Conservation (phyloP, 2,329 filamentous ascomycete genomes). For the Paramyrothecium roridum region DNA sequence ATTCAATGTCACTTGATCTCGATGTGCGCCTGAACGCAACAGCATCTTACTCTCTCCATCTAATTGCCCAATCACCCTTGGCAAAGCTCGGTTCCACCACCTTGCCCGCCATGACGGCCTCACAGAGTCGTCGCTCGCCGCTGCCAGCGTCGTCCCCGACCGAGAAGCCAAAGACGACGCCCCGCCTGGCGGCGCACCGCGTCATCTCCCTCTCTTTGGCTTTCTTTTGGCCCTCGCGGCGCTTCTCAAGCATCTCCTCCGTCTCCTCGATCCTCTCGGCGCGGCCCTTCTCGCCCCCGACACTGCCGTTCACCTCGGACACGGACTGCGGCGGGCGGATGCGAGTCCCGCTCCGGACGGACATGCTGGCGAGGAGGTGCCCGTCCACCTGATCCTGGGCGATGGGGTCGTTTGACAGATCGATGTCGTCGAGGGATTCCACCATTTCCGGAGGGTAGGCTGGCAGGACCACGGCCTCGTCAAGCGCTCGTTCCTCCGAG, state of each 20-base stretch:
- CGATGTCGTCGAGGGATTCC: not conserved
- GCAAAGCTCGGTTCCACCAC: constrained; percentile 59
- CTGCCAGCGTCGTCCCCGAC: constrained; percentile 5
- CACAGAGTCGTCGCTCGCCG: constrained; percentile 23
- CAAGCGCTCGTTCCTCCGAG: not conserved
- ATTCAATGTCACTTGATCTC: too few species aligned
- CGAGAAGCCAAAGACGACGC: constrained; percentile 52
- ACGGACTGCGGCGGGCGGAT: constrained; percentile 30
- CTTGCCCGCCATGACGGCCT: constrained; percentile 55
- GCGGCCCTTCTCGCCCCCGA: constrained; percentile 52
- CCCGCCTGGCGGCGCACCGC: constrained; percentile 58
- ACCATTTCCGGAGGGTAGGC: not conserved
- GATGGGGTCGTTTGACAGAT: constrained; percentile 5
- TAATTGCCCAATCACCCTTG: constrained; percentile 57
- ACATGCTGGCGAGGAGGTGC: constrained; percentile 26
- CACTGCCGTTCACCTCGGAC: constrained; percentile 53
- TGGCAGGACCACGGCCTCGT: not conserved
- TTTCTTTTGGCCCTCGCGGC: constrained; percentile 42
- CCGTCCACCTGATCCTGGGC: constrained; percentile 41
- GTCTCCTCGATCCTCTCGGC: constrained; percentile 51
- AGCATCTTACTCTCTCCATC: constrained; percentile 47
- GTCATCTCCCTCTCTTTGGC: constrained; percentile 54
- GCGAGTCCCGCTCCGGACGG: constrained; percentile 32
- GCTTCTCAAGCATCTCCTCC: constrained; percentile 45
- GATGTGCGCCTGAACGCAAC: too few species aligned